Percentiles rank a stretch among this genome's conserved stretches.
phyloP scores from a whole-genome alignment of 345 rosid species.

The Syzygium oleosum region DNA sequence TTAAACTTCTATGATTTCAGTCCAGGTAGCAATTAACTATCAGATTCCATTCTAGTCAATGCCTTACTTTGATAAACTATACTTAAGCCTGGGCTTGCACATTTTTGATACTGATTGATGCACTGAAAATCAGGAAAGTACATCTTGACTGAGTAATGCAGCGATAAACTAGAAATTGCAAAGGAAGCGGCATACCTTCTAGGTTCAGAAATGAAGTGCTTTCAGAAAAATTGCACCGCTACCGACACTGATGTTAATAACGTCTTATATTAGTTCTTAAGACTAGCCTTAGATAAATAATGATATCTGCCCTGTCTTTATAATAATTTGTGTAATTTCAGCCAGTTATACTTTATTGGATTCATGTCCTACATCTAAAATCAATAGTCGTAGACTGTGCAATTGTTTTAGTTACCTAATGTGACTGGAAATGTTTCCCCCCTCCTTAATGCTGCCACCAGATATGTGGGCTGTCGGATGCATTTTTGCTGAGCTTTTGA shows the following conservation, averaged over 20 bases:
- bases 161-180: background rate
- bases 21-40: background rate
- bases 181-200: background rate
- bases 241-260: background rate
- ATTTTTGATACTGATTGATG: background rate
- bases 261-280: background rate
- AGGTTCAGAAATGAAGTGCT: background rate
- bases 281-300: background rate
- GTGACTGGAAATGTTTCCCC: background rate
- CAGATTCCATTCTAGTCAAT: background rate
- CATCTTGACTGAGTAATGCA: background rate
- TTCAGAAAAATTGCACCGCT: background rate
- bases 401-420: background rate
- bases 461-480: constrained; percentile 99
- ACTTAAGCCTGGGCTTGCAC: background rate
- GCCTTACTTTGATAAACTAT: background rate
- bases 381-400: background rate
- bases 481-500: constrained; percentile 92
- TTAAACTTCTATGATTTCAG: background rate
- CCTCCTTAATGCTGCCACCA: constrained; percentile 8
- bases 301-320: background rate
- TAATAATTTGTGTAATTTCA: background rate
- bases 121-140: background rate
- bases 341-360: background rate
- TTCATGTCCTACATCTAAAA: background rate